phyloP scores from a whole-genome alignment of 129 eudicot species.

The Heracleum sosnowskyi region DNA sequence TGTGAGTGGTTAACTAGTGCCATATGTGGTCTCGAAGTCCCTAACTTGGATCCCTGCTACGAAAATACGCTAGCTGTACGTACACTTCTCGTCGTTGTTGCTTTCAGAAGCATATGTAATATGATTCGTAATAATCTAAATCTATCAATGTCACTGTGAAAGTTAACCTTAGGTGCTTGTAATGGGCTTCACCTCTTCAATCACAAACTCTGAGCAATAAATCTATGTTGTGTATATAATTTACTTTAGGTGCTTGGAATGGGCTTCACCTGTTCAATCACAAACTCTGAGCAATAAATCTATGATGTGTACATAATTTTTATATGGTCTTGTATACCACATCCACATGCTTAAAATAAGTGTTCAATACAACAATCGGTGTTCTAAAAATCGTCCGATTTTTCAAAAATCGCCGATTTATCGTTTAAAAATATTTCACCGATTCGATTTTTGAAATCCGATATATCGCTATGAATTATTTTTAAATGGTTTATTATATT shows the following conservation, averaged over 20 bases:
- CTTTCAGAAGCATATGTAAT: neutral
- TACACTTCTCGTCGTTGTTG: slow-evolving; percentile 9
- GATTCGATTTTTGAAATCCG: too few relatives aligned
- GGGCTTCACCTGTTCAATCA: too few relatives aligned
- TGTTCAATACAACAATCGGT: too few relatives aligned
- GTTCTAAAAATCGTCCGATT: too few relatives aligned
- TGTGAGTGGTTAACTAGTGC: slow-evolving; percentile 93
- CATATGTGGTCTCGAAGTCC: slow-evolving; percentile 63
- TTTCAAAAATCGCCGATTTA: too few relatives aligned
- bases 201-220: neutral
- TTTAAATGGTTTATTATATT: too few relatives aligned
- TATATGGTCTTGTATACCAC: neutral
- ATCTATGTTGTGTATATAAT: neutral
- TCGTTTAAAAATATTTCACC: too few relatives aligned
- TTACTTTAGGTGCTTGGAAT: too few relatives aligned
- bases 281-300: too few relatives aligned
- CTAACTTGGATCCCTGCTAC: slow-evolving; percentile 72
- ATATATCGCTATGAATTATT: too few relatives aligned
- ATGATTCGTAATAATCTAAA: neutral
- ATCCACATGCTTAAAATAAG: too few relatives aligned
- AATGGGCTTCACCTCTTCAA: neutral
- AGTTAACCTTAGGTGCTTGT: neutral
- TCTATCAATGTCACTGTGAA: neutral
- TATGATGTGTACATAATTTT: too few relatives aligned
- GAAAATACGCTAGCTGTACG: slow-evolving; percentile 75